phyloP scores from a whole-genome alignment of 208 protist species.

The Phytomonas francai region DNA sequence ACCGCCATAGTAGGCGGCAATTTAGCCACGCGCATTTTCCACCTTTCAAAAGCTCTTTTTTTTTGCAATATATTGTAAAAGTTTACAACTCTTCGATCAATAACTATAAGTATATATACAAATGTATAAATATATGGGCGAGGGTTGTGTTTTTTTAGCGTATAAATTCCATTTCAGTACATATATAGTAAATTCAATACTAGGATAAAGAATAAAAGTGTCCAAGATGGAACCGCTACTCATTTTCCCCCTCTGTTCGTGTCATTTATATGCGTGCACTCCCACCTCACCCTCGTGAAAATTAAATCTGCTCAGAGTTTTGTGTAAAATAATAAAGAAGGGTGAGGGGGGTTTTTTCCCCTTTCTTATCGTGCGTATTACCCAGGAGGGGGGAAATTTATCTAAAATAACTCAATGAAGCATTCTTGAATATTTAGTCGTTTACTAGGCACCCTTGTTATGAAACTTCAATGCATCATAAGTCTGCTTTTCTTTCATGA shows the following conservation, averaged over 20 bases:
- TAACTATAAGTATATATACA: background rate
- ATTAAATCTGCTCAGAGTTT: background rate
- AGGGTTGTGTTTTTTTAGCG: background rate
- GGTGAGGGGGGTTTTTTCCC: too few species aligned
- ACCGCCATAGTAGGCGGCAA: constrained; percentile 29
- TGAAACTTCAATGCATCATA: constrained; percentile 3
- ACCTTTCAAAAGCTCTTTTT: background rate
- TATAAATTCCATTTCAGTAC: background rate
- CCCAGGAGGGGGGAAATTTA: too few species aligned
- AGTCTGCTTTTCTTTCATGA: background rate
- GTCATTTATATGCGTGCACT: background rate
- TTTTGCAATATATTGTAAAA: background rate
- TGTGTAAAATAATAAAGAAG: background rate
- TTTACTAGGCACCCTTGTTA: background rate
- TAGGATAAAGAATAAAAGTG: background rate
- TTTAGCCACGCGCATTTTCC: constrained; percentile 31
- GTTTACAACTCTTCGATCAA: background rate
- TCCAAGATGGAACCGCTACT: background rate
- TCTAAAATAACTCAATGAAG: too few species aligned
- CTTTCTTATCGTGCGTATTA: too few species aligned
- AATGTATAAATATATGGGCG: background rate
- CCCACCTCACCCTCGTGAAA: too few species aligned
- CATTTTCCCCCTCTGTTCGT: background rate
- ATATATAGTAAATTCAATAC: constrained; percentile 1
- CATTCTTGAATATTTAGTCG: background rate